Percentiles rank a stretch among this genome's conserved stretches.
Conservation (phyloP, 768 basidiomycete species). For the Phlebiopsis flavidoalba region DNA sequence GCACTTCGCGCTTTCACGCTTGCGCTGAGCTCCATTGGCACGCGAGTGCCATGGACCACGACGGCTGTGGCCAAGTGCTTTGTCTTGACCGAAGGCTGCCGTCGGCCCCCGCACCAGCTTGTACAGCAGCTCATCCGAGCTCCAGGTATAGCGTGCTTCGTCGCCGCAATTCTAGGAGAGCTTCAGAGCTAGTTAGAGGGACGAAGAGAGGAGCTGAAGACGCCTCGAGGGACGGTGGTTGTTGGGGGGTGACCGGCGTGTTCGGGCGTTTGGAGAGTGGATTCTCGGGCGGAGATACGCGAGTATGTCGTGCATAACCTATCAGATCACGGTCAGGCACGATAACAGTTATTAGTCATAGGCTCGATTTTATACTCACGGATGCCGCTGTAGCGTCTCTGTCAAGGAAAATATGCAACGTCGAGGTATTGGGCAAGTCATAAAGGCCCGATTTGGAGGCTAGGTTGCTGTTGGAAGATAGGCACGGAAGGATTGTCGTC, state of each 20-base stretch:
- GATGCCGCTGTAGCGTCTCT: conserved; percentile 70
- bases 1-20: conserved; percentile 38
- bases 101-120: conserved; percentile 60
- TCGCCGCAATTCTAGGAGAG: conserved; percentile 72
- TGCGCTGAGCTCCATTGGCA: conserved; percentile 45
- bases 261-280: conserved; percentile 4
- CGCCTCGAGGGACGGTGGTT: conserved; percentile 64
- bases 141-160: conserved; percentile 74
- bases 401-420: conserved; percentile 73
- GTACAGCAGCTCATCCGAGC: conserved; percentile 56
- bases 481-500: conserved; percentile 40
- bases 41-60: conserved; percentile 30
- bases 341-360: too few relatives aligned
- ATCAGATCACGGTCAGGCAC: conserved; percentile 27
- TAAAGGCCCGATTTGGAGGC: conserved; percentile 52
- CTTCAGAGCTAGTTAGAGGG: conserved; percentile 50
- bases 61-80: conserved; percentile 15
- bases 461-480: conserved; percentile 61
- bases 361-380: conserved; percentile 60
- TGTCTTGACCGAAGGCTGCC: conserved; percentile 53
- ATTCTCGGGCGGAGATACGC: neutral
- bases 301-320: conserved; percentile 2
- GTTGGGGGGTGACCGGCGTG: conserved; percentile 35
- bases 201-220: conserved; percentile 42
- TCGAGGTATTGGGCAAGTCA: conserved; percentile 39